Conservation (phyloP, 2,329 filamentous ascomycete genomes). For the Monosporascus sp. region DNA sequence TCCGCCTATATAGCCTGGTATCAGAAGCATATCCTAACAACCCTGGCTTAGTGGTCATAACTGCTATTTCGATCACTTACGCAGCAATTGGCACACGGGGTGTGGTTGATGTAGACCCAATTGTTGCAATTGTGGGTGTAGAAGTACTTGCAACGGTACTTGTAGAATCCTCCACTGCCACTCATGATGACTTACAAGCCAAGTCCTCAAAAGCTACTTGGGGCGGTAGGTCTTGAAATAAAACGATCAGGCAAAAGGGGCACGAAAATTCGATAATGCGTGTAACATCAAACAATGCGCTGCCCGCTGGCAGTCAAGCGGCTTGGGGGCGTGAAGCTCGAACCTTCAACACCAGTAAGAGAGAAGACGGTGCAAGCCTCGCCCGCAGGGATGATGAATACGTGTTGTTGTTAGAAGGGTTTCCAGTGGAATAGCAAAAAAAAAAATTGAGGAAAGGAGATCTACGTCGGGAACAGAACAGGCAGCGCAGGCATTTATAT, state of each 20-base stretch:
- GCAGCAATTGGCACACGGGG: constrained; percentile 44
- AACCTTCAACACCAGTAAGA: constrained; percentile 15
- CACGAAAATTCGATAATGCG: background rate
- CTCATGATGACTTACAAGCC: constrained; percentile 25
- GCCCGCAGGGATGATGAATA: constrained; percentile 5
- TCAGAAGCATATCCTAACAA: constrained; percentile 8
- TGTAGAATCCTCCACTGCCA: constrained; percentile 42
- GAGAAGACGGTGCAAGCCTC: constrained; percentile 4
- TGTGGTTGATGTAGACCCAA: constrained; percentile 50
- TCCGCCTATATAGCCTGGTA: constrained; percentile 33
- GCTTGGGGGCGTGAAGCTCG: constrained; percentile 11
- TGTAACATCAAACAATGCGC: constrained; percentile 5
- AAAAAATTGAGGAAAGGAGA: background rate
- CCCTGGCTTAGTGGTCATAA: background rate
- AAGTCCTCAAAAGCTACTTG: background rate
- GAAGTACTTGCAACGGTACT: constrained; percentile 52
- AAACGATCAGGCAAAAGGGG: constrained; percentile 1
- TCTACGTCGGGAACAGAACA: background rate
- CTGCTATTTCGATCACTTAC: constrained; percentile 30
- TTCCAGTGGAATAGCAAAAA: too few species aligned
- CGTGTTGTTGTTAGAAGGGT: background rate
- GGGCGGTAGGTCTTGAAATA: background rate
- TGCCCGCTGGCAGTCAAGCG: constrained; percentile 28
- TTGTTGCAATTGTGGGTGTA: constrained; percentile 46
- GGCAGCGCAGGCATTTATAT: background rate